phyloP scores from a whole-genome alignment of 805 yeast genomes.

The Monosporozyma yasuniensis region DNA sequence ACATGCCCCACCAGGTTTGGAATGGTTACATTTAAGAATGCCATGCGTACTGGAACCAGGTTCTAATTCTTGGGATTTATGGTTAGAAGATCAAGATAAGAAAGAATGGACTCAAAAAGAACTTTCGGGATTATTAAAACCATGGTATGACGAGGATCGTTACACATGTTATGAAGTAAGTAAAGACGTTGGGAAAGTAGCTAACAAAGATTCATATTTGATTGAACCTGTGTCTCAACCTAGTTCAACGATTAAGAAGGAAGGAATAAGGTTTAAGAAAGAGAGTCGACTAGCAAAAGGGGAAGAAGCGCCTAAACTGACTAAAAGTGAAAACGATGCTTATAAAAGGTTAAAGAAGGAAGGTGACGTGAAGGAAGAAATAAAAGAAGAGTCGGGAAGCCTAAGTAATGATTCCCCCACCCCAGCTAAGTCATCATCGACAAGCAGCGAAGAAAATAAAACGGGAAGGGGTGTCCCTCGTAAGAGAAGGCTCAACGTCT shows the following conservation, averaged over 20 bases:
- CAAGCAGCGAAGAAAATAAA: slow-evolving; percentile 2
- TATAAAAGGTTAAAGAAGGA: slow-evolving; percentile 3
- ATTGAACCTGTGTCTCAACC: slow-evolving; percentile 19
- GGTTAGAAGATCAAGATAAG: slow-evolving; percentile 43
- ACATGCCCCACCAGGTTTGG: slow-evolving; percentile 49
- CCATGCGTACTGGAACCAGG: slow-evolving; percentile 63
- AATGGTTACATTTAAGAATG: slow-evolving; percentile 70
- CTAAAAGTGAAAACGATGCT: background rate
- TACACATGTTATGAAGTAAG: slow-evolving; percentile 49
- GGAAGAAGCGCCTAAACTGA: background rate
- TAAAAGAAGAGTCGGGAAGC: background rate
- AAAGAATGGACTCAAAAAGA: slow-evolving; percentile 33
- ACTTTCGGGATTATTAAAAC: slow-evolving; percentile 35
- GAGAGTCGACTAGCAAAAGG: background rate
- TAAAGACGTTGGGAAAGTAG: slow-evolving; percentile 54
- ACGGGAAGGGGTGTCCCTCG: background rate
- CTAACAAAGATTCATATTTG: slow-evolving; percentile 35
- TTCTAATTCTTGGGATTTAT: slow-evolving; percentile 45
- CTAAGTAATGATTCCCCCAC: background rate
- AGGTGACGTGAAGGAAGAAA: slow-evolving; percentile 3
- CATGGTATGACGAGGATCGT: slow-evolving; percentile 27
- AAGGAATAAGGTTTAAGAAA: slow-evolving; percentile 1
- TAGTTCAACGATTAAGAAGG: slow-evolving; percentile 3
- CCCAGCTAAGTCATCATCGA: background rate
- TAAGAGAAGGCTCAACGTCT: background rate